Percentiles rank a stretch among this genome's conserved stretches.
These are phyloP conservation scores for Aureobasidium mangrovei DNA, from an alignment of 2,329 filamentous ascomycete species.

Conservation along the genomic window DNA sequence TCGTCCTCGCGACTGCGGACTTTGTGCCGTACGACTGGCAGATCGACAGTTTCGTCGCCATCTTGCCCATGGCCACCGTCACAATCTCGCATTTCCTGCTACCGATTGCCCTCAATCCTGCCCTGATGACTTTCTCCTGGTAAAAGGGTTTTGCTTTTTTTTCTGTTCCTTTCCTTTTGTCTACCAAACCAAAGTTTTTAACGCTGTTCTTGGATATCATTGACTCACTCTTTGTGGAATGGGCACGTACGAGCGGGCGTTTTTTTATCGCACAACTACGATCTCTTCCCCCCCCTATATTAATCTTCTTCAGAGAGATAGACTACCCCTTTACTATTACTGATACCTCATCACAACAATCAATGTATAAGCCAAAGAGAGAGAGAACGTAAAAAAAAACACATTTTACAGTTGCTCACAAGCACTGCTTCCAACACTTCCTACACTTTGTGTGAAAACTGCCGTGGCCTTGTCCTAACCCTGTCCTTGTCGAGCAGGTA, in stretches of 20 bases:
- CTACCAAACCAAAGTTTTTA: not conserved
- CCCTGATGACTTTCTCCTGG: conserved; percentile 71
- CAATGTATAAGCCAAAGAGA: no score
- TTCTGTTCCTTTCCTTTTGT: not conserved
- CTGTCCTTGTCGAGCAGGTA: no score
- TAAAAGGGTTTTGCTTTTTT: conserved; percentile 29
- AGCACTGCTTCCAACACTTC: no score
- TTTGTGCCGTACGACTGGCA: conserved; percentile 54
- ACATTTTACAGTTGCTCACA: no score
- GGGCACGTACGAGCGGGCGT: not conserved
- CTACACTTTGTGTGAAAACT: no score
- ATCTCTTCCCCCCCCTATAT: no score
- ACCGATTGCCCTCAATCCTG: conserved; percentile 67
- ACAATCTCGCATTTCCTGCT: conserved; percentile 59
- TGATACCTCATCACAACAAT: no score
- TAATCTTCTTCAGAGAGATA: no score
- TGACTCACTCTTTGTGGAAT: not conserved
- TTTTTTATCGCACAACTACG: not conserved
- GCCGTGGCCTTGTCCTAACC: no score
- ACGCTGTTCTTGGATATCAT: conserved; percentile 3
- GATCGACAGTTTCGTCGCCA: conserved; percentile 50
- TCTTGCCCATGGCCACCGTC: conserved; percentile 67
- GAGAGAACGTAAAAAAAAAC: no score
- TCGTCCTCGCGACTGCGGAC: conserved; percentile 53
- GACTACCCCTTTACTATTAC: no score